Base-by-base conservation (phyloP, 352 stramenopile species). In the Globisporangium camurandrum region DNA sequence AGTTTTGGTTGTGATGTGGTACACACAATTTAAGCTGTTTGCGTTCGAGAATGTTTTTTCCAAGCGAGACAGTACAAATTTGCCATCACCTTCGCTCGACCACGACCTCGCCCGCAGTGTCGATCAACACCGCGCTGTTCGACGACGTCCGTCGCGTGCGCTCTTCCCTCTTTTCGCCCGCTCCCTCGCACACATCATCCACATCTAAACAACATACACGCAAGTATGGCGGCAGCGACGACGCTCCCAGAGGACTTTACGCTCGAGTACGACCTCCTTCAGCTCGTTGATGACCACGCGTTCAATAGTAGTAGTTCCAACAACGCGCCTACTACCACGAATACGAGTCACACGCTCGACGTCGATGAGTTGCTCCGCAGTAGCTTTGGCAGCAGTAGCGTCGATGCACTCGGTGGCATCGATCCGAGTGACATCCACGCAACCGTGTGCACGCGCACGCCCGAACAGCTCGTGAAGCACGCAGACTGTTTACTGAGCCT, bases 231-330 rank as follows among this genome's bases (percentile, higher is more conserved):
- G 3, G 48, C 57, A n/a, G 61, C 61, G 26, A 49, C 54, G 1
- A 43, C 53, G 36, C 51, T 70, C 26, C 54, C 58, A 20, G 58
- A 67, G 22, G 63, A 71, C 33, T 58, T 58, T 26, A 57, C 64
- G 50, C 43, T 67, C 24, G 59, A 71, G 46, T 66, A 62, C 38
- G 63, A 71, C 28, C 38, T 71, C 39, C 59, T 71, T 14, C 63
- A 71, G 55, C 61, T 71, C 42, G 63, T 71, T 30, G 63, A 67
- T 41, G 51, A 62, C 37, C 55, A 64, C 38, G 56, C 46, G 39
- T 40, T 49, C 23, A 33, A 39, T 16, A 39, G 17, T 38, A 24
- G 17, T 39, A 8, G 16, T 28, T 12, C 4, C 26, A 14, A 10
- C 28, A 26, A 12, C 39, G 7, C 11, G 6, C 17, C 5, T 14